These are phyloP conservation scores for Aspergillus novofumigatus DNA, from an alignment of 2,329 filamentous ascomycete genomes.

Conservation along the genomic window DNA sequence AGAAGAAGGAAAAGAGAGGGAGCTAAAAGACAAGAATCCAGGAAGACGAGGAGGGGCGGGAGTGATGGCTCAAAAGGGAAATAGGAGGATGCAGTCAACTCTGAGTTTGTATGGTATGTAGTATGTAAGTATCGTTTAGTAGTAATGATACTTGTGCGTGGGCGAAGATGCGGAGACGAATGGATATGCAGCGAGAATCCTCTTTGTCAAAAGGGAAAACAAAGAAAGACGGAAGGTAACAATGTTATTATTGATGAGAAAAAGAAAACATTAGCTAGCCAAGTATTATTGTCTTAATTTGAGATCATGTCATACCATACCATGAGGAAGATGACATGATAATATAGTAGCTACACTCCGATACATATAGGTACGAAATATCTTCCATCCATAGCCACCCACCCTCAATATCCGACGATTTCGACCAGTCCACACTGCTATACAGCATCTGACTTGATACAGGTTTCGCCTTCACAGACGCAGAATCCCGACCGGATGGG, in stretches of 20 bases:
- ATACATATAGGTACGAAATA: background rate
- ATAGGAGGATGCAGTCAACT: slow-evolving; percentile 4
- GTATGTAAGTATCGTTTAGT: background rate
- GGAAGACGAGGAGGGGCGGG: slow-evolving; percentile 18
- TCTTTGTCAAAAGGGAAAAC: background rate
- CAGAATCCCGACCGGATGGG: slow-evolving; percentile 23
- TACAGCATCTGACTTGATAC: background rate
- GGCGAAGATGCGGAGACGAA: background rate
- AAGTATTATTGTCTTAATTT: background rate
- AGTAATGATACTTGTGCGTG: background rate
- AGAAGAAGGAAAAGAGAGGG: slow-evolving; percentile 12
- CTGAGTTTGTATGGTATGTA: background rate
- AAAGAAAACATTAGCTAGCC: background rate
- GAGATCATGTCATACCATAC: background rate
- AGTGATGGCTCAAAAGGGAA: slow-evolving; percentile 19
- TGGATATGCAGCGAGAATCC: background rate
- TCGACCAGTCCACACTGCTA: background rate
- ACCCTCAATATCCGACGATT: slow-evolving; percentile 12
- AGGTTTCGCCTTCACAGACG: slow-evolving; percentile 10
- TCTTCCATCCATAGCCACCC: background rate
- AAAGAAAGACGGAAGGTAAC: background rate
- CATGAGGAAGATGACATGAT: background rate
- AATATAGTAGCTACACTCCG: background rate
- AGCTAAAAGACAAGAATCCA: slow-evolving; percentile 12
- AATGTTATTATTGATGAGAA: background rate